A percentile compares a stretch with the other conserved stretches of the same genome.
Evolutionary conservation across 345 rosid genomes (phyloP).

Genomic region (Geranium brycei): DNA sequence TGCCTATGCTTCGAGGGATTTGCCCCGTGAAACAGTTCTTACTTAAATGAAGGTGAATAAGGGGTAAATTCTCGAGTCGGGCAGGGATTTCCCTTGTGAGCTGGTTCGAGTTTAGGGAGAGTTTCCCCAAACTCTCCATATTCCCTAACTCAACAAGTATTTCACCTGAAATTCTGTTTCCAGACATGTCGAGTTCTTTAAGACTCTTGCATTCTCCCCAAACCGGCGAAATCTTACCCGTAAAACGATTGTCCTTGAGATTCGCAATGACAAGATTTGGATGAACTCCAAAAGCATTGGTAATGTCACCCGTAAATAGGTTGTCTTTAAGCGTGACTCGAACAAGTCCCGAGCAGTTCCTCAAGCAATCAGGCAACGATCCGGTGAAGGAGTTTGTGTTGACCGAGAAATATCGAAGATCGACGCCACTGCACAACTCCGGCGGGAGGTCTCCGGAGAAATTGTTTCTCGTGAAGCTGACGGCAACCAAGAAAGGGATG

Average conservation of each 20-base stretch:
- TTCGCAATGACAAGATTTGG: constrained; percentile 24
- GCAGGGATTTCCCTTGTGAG: constrained; percentile 11
- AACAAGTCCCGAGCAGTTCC: constrained; percentile 12
- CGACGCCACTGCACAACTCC: constrained; percentile 14
- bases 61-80: too few relatives aligned
- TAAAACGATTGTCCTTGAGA: constrained; percentile 19
- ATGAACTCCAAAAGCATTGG: constrained; percentile 16
- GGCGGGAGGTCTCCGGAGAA: constrained; percentile 19
- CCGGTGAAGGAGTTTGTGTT: constrained; percentile 18
- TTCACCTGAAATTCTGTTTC: constrained; percentile 14
- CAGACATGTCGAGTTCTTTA: constrained; percentile 6
- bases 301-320: constrained; percentile 16
- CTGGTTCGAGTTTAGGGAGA: constrained; percentile 17
- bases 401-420: constrained; percentile 15
- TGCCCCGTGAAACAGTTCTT: too few relatives aligned
- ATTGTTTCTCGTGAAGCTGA: constrained; percentile 14
- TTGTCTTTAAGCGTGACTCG: constrained; percentile 25
- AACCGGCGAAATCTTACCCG: constrained; percentile 15
- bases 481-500: constrained; percentile 12
- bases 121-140: constrained; percentile 9
- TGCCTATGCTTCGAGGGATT: too few relatives aligned
- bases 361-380: constrained; percentile 19
- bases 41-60: too few relatives aligned
- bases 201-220: constrained; percentile 22
- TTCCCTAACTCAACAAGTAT: constrained; percentile 14